Base-by-base conservation (phyloP, 1,284 basidiomycete genomes). In the Pseudozyma flocculosa region DNA sequence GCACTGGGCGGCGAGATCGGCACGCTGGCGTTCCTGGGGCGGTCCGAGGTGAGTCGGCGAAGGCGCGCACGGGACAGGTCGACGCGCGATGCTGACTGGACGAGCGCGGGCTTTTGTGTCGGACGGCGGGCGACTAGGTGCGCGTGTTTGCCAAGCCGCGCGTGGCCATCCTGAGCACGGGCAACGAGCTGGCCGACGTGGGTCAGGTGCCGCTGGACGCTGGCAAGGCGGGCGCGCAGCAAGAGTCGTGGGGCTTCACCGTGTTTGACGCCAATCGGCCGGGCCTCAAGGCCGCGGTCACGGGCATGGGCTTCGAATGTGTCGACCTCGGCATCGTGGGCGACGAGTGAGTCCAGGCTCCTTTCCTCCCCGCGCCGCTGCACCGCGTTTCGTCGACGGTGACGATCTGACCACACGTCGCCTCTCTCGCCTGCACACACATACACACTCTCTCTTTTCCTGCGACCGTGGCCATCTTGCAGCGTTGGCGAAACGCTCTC, bases 1-100 rank as follows among this genome's bases (percentile, higher is more conserved):
- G 83, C 83, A 41, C 80, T 83, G 7, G 90, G 90, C 2, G 90
- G 90, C 1, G 90, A 93, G 72, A 83, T 92, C n/a, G 90, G 90
- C 4, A 87, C 90, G 1, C 76, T 92, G 18, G 83, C 85, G 3
- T 92, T 91, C 69, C 84, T 93, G 4, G 89, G 89, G 8, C 80
- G 84, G 43, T 84, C 82, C 67, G 82, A 85, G 82, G 89, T 89
- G 45, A 41, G 80, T 37, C 36, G 11, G n/a, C n/a, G n/a, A n/a
- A n/a, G n/a, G n/a, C n/a, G n/a, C n/a, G n/a, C n/a, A n/a, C n/a
- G n/a, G n/a, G n/a, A n/a, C n/a, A n/a, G n/a, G n/a, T n/a, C n/a
- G n/a, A n/a, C n/a, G n/a, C n/a, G n/a, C n/a, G n/a, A n/a, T n/a
- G n/a, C n/a, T n/a, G n/a, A n/a, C n/a, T n/a, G n/a, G n/a, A n/a